phyloP scores from a whole-genome alignment of 1,284 basidiomycete genomes.

The Macrocystidia cucumis region DNA sequence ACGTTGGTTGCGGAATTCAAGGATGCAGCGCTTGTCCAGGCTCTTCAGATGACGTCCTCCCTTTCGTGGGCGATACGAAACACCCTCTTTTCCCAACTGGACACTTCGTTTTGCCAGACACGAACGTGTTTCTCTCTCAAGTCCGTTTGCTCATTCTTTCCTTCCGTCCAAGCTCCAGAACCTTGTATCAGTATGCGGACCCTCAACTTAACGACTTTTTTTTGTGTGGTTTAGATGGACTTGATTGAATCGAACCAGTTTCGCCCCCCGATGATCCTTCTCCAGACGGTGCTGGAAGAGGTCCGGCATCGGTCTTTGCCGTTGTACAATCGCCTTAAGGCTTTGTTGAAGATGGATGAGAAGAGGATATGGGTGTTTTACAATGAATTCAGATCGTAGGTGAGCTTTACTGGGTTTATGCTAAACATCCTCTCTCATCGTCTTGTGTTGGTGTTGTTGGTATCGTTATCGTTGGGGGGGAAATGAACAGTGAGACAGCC shows the following conservation, averaged over 20 bases:
- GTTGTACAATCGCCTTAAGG: slow-evolving; percentile 86
- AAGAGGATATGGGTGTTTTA: slow-evolving; percentile 85
- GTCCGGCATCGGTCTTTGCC: slow-evolving; percentile 93
- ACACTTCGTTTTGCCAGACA: slow-evolving; percentile 90
- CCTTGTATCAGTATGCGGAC: no score
- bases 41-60: slow-evolving; percentile 32
- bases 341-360: slow-evolving; percentile 75
- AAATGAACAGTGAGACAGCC: slow-evolving; percentile 64
- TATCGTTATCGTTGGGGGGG: no score
- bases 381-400: slow-evolving; percentile 80
- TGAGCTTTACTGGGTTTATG: slow-evolving; percentile 12
- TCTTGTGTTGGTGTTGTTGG: no score
- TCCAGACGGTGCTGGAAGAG: slow-evolving; percentile 96
- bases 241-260: slow-evolving; percentile 76
- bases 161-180: no score
- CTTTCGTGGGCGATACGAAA: slow-evolving; percentile 38
- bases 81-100: slow-evolving; percentile 52
- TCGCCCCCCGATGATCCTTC: slow-evolving; percentile 74
- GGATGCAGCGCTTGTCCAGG: slow-evolving; percentile 59
- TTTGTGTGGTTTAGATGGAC: slow-evolving; percentile 66
- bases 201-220: slow-evolving; percentile 2
- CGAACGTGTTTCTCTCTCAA: slow-evolving; percentile 93
- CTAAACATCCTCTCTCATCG: no score
- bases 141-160: slow-evolving; percentile 31
- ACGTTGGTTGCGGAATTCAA: slow-evolving; percentile 86